Base-by-base conservation (phyloP, 2,329 filamentous ascomycete genomes). In the Curvularia sp. region DNA sequence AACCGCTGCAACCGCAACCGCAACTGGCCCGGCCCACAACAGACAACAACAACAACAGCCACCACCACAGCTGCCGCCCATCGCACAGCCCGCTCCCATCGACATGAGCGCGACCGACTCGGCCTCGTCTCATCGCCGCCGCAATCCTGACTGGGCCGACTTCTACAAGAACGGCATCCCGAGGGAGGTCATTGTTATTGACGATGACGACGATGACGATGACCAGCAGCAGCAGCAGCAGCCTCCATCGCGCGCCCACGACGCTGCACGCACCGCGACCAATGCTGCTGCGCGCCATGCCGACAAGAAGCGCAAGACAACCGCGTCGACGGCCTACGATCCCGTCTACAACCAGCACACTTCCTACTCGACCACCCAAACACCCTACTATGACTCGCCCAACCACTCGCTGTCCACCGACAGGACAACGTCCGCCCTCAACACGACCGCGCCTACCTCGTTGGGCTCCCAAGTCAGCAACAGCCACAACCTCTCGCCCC, bases 401-500 rank as follows among this genome's bases (percentile, higher is more conserved):
- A 87, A 85, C 49, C 89, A 90, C 43, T 92, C 91, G 12, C 83
- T 88, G 54, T 96, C 92, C 4, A 95, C 89, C 65, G 92, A 94
- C 77, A 87, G 92, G 63, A 96, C 91, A 13, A 90, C 90, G 30
- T 95, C 92, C 15, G 85, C 86, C 42, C 82, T 93, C 56, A 88
- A 94, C 71, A 95, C 92, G 3, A 97, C 93, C 0, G 94, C 94
- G 42, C 89, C 93, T 5, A 97, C 95, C 0, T 98, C 94, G 13
- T 80, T 93, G 5, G 89, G 88, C 13, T 93, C 91, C 6, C 83
- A 85, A 66, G 81, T 81, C 27, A 85, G 84, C 76, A 86, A 81
- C 64, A 84, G 83, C 34, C 74, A 81, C 34, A 89, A 91, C 71
- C 88, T 91, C 49, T 86, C 76, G 34, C 76, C 76, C 30, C 66